Conservation (phyloP, 371 early-diverging fungal genomes). For the Mortierella polycephala region DNA sequence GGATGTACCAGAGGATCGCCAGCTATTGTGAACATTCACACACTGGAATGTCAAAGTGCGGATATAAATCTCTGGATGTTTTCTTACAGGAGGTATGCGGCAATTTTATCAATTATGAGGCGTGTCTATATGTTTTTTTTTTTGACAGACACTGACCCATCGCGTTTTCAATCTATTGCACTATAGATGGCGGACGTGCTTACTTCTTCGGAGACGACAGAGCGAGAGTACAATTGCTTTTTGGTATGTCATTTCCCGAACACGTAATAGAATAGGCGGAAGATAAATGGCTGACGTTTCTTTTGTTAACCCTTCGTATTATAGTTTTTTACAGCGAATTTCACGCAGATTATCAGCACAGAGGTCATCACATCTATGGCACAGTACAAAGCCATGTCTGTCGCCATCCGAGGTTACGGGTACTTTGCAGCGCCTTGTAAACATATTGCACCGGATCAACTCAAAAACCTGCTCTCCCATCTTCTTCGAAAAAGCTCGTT, state of each 20-base stretch:
- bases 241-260: constrained; percentile 29
- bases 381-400: constrained; percentile 64
- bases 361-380: constrained; percentile 51
- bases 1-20: constrained; percentile 59
- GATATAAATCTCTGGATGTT: constrained; percentile 61
- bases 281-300: not conserved
- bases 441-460: constrained; percentile 56
- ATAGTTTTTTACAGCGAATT: constrained; percentile 66
- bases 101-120: constrained; percentile 2
- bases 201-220: constrained; percentile 24
- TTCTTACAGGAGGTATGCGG: constrained; percentile 62
- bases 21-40: constrained; percentile 64
- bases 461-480: constrained; percentile 57
- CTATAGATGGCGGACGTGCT: constrained; percentile 51
- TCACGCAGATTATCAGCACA: constrained; percentile 54
- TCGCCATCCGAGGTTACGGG: constrained; percentile 78
- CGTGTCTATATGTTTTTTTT: constrained; percentile 3
- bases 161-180: not conserved
- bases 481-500: constrained; percentile 68
- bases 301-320: too few species aligned
- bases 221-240: constrained; percentile 50
- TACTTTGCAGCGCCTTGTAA: constrained; percentile 74
- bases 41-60: constrained; percentile 60
- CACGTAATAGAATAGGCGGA: not conserved
- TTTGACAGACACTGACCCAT: not conserved